Base-by-base conservation (phyloP, 345 rosid species). In the Rhodamnia argentea region DNA sequence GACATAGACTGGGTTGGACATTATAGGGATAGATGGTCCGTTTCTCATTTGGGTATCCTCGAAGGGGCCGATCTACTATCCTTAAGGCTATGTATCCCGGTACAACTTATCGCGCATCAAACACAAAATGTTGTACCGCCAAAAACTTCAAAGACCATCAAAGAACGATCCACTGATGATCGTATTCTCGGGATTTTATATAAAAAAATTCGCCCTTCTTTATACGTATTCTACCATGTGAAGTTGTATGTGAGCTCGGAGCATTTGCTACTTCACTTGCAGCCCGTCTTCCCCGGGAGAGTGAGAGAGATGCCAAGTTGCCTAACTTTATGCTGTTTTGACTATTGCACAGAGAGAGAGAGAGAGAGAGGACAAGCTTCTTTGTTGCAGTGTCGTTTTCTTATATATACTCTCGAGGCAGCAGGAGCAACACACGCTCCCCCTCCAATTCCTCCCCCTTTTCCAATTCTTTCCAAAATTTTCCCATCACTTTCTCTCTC, bases 401-500 rank as follows among this genome's bases (percentile, higher is more conserved):
- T 52, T 88, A 86, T 89, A 92, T 88, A 91, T 92, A 90, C 92
- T 90, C 91, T 88, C 88, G 91, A 90, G 93, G 91, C 87, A 75
- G 82, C 58, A 81, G 85, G 42, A 78, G 85, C 23, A 64, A 64
- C 75, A 29, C 23, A 20, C 81, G 82, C 52, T 10, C 85, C 86
- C 52, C 86, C 50, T 53, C 86, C 87, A 88, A 86, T 37, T 76
- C 57, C 85, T 55, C 14, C 47, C 23, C 51, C 32, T 50, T 29
- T 60, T n/a, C 74, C 78, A 11, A 26, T 62, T 18, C 82, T 26
- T 83, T 50, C 82, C 81, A 40, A 76, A 58, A 53, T 18, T 37
- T 29, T 18, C 50, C 26, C 64, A 58, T 26, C 70, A 44, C 74
- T 44, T 22, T 86, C 59, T 84, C 32, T 85, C 90, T 88, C n/a